Evolutionary conservation across 345 rosid genomes (phyloP).

Genomic region (Brassica carinata): DNA sequence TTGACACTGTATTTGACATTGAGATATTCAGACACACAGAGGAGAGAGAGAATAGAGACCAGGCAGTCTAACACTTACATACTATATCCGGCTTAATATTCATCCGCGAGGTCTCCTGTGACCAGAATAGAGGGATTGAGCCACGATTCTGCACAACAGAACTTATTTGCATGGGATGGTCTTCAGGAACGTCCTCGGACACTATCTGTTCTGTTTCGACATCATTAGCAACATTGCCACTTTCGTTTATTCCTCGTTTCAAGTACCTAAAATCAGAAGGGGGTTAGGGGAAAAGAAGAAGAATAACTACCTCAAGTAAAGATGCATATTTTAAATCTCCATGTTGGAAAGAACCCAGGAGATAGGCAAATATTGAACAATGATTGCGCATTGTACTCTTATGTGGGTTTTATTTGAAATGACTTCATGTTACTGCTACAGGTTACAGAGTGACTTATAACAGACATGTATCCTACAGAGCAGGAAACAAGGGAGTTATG

Average conservation of each 20-base stretch:
- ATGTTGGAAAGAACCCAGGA: neutral
- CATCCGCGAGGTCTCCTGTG: slow-evolving; percentile 94
- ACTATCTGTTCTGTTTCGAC: slow-evolving; percentile 97
- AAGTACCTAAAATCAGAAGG: slow-evolving; percentile 59
- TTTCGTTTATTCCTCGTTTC: slow-evolving; percentile 88
- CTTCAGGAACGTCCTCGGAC: slow-evolving; percentile 69
- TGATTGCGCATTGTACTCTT: neutral
- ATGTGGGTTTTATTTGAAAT: neutral
- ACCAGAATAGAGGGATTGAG: slow-evolving; percentile 95
- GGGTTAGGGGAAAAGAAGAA: neutral
- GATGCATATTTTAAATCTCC: slow-evolving; percentile 10
- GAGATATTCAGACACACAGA: slow-evolving; percentile 11
- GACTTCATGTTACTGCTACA: neutral
- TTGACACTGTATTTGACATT: slow-evolving; percentile 61
- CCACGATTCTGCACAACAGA: slow-evolving; percentile 94
- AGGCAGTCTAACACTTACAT: slow-evolving; percentile 52
- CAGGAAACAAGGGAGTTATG: neutral
- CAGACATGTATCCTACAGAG: neutral
- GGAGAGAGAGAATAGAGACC: neutral
- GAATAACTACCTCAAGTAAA: neutral
- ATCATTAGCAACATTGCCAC: slow-evolving; percentile 93
- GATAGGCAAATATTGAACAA: slow-evolving; percentile 3
- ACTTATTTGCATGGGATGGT: slow-evolving; percentile 67
- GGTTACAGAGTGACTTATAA: neutral
- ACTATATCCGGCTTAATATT: slow-evolving; percentile 89